A percentile compares a stretch with the other conserved stretches of the same genome.
These are phyloP conservation scores for Phaseolus lunatus DNA, from an alignment of 306 rosid genomes.

Conservation along the genomic window DNA sequence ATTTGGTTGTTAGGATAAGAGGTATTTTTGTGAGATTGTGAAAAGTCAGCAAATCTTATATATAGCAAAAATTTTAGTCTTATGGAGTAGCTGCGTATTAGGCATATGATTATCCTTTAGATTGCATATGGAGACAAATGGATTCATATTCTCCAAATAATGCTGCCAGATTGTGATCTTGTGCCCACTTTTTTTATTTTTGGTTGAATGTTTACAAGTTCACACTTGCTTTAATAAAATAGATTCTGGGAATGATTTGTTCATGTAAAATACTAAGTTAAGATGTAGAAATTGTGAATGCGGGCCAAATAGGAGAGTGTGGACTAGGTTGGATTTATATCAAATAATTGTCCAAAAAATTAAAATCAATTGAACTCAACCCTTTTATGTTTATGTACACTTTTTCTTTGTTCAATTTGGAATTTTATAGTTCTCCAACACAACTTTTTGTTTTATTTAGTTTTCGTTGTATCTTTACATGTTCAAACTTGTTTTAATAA, in stretches of 20 bases:
- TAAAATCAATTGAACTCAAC: background rate
- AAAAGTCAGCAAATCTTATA: slow-evolving; percentile 47
- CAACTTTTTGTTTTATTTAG: slow-evolving; percentile 28
- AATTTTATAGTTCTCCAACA: background rate
- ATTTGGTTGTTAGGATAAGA: slow-evolving; percentile 42
- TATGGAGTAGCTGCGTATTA: slow-evolving; percentile 8
- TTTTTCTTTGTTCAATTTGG: background rate
- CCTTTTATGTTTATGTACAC: background rate
- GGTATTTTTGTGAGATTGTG: slow-evolving; percentile 34
- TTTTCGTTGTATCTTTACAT: slow-evolving; percentile 25
- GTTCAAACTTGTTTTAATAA: slow-evolving; percentile 25
- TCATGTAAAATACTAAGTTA: slow-evolving; percentile 46
- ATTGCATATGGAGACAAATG: slow-evolving; percentile 34
- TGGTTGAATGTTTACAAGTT: background rate
- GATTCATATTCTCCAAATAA: slow-evolving; percentile 35
- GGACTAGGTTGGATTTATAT: too few relatives aligned
- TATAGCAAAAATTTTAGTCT: slow-evolving; percentile 18
- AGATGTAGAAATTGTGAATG: slow-evolving; percentile 11
- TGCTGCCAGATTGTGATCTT: slow-evolving; percentile 35
- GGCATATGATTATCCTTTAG: slow-evolving; percentile 38
- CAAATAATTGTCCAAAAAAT: background rate
- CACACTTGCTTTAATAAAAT: slow-evolving; percentile 23
- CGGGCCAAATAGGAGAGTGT: background rate
- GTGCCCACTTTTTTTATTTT: slow-evolving; percentile 11
- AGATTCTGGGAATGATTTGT: slow-evolving; percentile 50